A percentile compares a stretch with the other conserved stretches of the same genome.
These are phyloP conservation scores for Neonectria magnoliae DNA, from an alignment of 2,329 filamentous ascomycete species.

Conservation along the genomic window DNA sequence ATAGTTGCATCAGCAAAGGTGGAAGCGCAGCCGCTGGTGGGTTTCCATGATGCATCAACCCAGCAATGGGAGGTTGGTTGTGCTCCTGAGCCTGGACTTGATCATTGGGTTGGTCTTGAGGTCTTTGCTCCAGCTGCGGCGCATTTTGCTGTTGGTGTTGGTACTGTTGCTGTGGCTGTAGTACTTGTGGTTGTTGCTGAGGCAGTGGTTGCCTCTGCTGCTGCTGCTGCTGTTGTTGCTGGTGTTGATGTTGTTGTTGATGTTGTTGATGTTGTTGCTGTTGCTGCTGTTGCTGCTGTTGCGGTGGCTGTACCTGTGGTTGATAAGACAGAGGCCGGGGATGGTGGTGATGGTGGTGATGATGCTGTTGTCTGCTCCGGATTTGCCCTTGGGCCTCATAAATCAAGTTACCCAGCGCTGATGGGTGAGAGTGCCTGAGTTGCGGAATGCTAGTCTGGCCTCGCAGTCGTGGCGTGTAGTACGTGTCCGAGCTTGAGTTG, in stretches of 20 bases:
- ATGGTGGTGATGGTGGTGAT: slow-evolving; percentile 39
- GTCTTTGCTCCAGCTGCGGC: slow-evolving; percentile 39
- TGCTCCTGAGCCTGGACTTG: slow-evolving; percentile 31
- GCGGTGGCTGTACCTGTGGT: slow-evolving; percentile 27
- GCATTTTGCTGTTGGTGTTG: slow-evolving; percentile 31
- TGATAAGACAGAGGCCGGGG: slow-evolving; percentile 31
- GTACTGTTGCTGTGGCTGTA: slow-evolving; percentile 30
- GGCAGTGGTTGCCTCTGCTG: slow-evolving; percentile 10
- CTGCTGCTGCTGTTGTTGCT: slow-evolving; percentile 31
- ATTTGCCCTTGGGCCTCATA: slow-evolving; percentile 34
- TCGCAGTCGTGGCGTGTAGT: slow-evolving; percentile 57
- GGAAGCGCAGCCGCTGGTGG: slow-evolving; percentile 48
- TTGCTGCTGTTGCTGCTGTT: slow-evolving; percentile 26
- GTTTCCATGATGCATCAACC: slow-evolving; percentile 51
- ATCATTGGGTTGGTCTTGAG: slow-evolving; percentile 30
- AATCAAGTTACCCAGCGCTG: slow-evolving; percentile 22
- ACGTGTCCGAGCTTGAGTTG: slow-evolving; percentile 59
- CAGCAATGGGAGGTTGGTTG: slow-evolving; percentile 35
- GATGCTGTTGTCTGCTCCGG: slow-evolving; percentile 39
- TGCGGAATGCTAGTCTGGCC: slow-evolving; percentile 42
- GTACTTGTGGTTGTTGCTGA: slow-evolving; percentile 14
- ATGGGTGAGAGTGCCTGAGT: slow-evolving; percentile 35
- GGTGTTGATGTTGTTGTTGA: neutral
- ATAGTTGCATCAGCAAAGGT: slow-evolving; percentile 52
- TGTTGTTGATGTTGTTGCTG: slow-evolving; percentile 29